Conservation (phyloP, 108 stramenopile species). For the Fistulifera pelliculosa region DNA sequence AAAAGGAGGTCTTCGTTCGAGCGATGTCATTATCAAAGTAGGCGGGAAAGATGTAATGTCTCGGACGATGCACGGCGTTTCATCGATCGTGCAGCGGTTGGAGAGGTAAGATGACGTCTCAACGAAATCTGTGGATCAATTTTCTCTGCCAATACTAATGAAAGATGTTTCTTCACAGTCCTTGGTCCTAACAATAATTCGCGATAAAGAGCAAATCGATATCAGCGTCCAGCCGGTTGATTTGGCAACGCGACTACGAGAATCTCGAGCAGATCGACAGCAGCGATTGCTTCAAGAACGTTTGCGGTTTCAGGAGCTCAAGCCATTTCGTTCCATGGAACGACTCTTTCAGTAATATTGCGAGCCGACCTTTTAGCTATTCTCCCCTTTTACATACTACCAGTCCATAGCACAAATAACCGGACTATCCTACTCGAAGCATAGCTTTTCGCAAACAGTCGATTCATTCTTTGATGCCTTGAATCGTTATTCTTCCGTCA, state of each 20-base stretch:
- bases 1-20: slow-evolving; percentile 53
- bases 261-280: slow-evolving; percentile 46
- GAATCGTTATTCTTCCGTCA: not conserved
- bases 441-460: no score
- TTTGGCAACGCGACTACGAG: slow-evolving; percentile 50
- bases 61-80: slow-evolving; percentile 67
- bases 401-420: no score
- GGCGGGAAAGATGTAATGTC: slow-evolving; percentile 45
- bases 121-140: not conserved
- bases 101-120: slow-evolving; percentile 13
- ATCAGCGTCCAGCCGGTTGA: slow-evolving; percentile 66
- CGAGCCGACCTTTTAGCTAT: no score
- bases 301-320: slow-evolving; percentile 36
- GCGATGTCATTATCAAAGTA: slow-evolving; percentile 70
- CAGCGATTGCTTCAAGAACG: slow-evolving; percentile 25
- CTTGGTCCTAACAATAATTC: slow-evolving; percentile 35
- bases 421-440: no score
- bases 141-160: not conserved
- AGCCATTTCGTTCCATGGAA: slow-evolving; percentile 26
- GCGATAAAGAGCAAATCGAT: slow-evolving; percentile 32
- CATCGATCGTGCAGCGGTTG: slow-evolving; percentile 64
- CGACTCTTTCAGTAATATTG: not conserved
- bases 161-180: not conserved
- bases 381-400: no score
- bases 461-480: not conserved